Evolutionary conservation across 2,329 filamentous ascomycete genomes (phyloP).

Genomic region (Trichoderma sp.): DNA sequence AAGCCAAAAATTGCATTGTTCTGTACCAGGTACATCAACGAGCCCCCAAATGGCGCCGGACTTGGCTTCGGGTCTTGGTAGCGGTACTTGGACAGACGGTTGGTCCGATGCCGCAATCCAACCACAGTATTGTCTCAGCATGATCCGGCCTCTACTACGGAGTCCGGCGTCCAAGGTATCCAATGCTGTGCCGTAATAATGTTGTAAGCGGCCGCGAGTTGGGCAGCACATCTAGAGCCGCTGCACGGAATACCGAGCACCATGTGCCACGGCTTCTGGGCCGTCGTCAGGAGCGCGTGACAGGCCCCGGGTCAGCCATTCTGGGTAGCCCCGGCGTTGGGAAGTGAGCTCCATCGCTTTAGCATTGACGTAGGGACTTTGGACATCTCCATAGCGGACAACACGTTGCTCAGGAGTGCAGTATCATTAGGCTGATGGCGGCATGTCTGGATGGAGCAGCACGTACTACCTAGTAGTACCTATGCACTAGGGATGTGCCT

Average conservation of each 20-base stretch:
- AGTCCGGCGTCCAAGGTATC: no score
- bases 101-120: conserved; percentile 18
- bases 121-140: conserved; percentile 12
- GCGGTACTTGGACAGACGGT: neutral
- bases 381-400: neutral
- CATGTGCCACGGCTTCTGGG: neutral
- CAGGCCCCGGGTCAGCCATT: neutral
- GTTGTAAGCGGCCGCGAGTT: neutral
- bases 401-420: conserved; percentile 1
- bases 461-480: no score
- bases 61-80: neutral
- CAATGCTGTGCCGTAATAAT: neutral
- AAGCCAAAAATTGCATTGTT: neutral
- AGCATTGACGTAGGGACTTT: neutral
- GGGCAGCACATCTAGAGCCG: neutral
- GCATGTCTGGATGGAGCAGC: neutral
- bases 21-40: neutral
- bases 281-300: conserved; percentile 9
- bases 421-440: conserved; percentile 7
- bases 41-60: neutral
- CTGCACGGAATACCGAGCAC: neutral
- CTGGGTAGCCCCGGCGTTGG: neutral
- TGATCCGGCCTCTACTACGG: neutral
- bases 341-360: neutral
- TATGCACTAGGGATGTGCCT: neutral